Percentiles rank a stretch among this genome's conserved stretches.
These are phyloP conservation scores for Melampsora americana DNA, from an alignment of 1,284 basidiomycete genomes.

Conservation along the genomic window DNA sequence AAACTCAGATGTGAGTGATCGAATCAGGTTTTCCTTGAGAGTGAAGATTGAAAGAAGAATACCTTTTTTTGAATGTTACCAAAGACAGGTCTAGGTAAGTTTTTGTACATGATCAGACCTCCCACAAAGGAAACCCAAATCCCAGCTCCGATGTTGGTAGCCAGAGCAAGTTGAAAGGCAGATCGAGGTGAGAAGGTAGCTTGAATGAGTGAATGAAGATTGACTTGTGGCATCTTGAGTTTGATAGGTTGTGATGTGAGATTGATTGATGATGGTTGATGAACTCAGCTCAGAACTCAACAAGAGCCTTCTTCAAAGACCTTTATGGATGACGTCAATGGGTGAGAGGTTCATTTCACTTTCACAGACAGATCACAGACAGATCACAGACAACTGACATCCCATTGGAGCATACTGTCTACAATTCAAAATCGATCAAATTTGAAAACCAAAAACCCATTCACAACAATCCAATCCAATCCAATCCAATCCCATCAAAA, in stretches of 20 bases:
- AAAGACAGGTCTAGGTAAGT: constrained; percentile 64
- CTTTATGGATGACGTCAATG: too few species aligned
- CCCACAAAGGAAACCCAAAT: constrained; percentile 45
- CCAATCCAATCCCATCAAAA: too few species aligned
- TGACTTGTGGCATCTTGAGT: constrained; percentile 16
- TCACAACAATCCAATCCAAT: too few species aligned
- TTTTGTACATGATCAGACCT: constrained; percentile 44
- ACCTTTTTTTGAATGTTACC: constrained; percentile 63
- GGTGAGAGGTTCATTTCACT: too few species aligned
- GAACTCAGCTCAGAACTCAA: too few species aligned
- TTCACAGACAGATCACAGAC: too few species aligned
- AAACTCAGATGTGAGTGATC: not conserved
- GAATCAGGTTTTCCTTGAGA: not conserved
- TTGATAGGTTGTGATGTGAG: not conserved
- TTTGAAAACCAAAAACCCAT: too few species aligned
- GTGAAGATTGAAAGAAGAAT: not conserved
- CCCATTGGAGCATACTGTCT: too few species aligned
- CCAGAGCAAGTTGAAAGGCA: constrained; percentile 23
- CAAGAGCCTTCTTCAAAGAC: too few species aligned
- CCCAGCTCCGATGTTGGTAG: constrained; percentile 19
- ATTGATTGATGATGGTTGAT: too few species aligned
- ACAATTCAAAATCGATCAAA: too few species aligned
- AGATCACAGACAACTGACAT: too few species aligned
- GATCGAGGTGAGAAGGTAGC: constrained; percentile 24
- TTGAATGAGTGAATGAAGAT: constrained; percentile 18